These are phyloP conservation scores for Cryptococcus wingfieldii DNA, from an alignment of 1,284 basidiomycete species.

Conservation along the genomic window DNA sequence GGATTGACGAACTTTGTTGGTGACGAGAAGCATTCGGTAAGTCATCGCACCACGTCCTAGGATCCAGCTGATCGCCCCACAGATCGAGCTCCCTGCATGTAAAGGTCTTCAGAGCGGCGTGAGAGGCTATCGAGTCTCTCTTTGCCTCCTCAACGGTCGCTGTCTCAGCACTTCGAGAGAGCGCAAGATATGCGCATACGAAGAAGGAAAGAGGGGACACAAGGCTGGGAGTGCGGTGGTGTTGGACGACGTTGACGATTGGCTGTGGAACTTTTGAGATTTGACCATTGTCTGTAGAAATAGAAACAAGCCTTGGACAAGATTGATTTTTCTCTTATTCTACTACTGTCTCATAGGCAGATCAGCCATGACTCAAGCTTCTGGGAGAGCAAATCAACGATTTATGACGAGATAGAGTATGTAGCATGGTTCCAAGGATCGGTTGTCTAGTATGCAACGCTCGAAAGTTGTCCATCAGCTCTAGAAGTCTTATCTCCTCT, in stretches of 20 bases:
- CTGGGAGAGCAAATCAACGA: background rate
- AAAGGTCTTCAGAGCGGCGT: conserved; percentile 26
- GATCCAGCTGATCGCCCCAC: background rate
- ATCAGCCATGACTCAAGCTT: background rate
- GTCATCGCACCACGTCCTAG: background rate
- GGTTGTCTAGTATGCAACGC: no score
- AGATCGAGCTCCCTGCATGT: conserved; percentile 25
- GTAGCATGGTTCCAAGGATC: background rate
- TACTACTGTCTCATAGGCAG: no score
- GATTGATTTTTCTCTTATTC: no score
- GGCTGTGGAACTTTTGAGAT: conserved; percentile 31
- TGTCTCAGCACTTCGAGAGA: conserved; percentile 25
- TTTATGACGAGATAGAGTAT: background rate
- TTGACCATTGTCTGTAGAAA: background rate
- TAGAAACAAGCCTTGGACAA: background rate
- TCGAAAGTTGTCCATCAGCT: no score
- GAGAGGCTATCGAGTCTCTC: conserved; percentile 33
- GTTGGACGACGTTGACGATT: conserved; percentile 39
- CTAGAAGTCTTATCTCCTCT: no score
- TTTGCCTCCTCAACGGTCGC: conserved; percentile 25
- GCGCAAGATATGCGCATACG: conserved; percentile 37
- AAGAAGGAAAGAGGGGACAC: conserved; percentile 30
- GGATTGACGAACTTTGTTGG: conserved; percentile 22
- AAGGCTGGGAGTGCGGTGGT: conserved; percentile 22
- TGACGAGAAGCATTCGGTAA: conserved; percentile 15